Evolutionary conservation across 2,329 filamentous ascomycete species (phyloP), one percentile per base, ranked within the genome.

Genomic region (Arachnomyces sp.): DNA sequence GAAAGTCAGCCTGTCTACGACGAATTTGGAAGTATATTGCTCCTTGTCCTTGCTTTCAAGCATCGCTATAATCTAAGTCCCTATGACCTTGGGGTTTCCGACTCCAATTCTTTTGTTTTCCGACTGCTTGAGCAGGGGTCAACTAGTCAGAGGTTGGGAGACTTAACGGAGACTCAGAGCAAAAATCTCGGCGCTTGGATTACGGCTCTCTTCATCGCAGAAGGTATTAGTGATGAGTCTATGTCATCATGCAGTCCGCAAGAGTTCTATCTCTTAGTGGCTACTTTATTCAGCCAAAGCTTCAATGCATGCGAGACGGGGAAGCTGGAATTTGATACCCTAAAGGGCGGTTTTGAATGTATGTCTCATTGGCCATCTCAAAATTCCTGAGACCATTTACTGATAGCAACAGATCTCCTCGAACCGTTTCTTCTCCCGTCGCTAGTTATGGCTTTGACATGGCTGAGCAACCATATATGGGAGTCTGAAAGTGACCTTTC

Each of bases 1-100:
- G 77, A 82, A 49, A 76, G 75, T 39, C 77, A 80, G 49, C 77
- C 77, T 0, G 69, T 79, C 2, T 82, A 81, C 46, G 77, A 82
- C 48, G 78, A 82, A 47, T 82, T 81, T 44, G 75, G 76, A 2
- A 73, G 75, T 11, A 71, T 81, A 15, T 59, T 82, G 9, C 63
- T 81, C 2, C 63, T 81, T 30, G 64, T 79, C 3, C 60, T 79
- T 31, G 71, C 73, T 0, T 72, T 76, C 42, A 69, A 74, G 20
- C 67, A 77, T 50, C 75, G 77, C 33, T 79, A 78, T 46, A 66
- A 72, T 37, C 53, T 81, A 33, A 64, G 56, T 28, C 62, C 61
- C 32, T 59, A 67, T 15, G 75, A 80, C 13, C 57, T 80, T 12
- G 76, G 74, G 1, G 65, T 77, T 9, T 57, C 59, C 2, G 59